phyloP scores from a whole-genome alignment of 345 rosid genomes.

The Arabis alpina region DNA sequence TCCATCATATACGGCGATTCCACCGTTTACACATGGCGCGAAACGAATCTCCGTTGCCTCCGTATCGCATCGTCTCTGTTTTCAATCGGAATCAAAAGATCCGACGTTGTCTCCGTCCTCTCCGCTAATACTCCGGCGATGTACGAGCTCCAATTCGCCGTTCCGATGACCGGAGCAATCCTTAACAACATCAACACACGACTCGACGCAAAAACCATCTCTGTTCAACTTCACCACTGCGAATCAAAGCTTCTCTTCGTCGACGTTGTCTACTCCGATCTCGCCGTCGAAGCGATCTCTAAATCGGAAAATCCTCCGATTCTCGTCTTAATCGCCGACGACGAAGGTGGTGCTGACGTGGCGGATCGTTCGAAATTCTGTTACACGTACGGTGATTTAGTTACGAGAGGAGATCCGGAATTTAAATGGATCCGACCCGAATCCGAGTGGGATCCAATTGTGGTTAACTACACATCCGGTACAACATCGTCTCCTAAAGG shows the following conservation, averaged over 20 bases:
- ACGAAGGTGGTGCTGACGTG: constrained; percentile 35
- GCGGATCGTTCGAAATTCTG: constrained; percentile 36
- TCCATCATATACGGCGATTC: constrained; percentile 49
- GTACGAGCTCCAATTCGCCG: constrained; percentile 92
- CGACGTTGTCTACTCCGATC: constrained; percentile 50
- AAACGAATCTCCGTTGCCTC: constrained; percentile 64
- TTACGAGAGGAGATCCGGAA: constrained; percentile 54
- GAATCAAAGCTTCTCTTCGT: constrained; percentile 73
- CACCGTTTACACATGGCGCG: constrained; percentile 53
- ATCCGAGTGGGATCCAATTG: constrained; percentile 71
- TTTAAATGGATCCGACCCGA: constrained; percentile 61
- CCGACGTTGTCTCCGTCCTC: constrained; percentile 67
- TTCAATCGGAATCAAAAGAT: constrained; percentile 51
- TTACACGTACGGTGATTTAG: constrained; percentile 55
- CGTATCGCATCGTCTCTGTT: constrained; percentile 57
- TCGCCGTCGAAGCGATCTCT: constrained; percentile 59
- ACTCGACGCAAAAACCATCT: constrained; percentile 73
- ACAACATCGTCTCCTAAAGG: constrained; percentile 91
- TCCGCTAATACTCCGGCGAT: constrained; percentile 72
- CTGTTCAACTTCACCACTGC: constrained; percentile 64
- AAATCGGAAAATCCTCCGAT: constrained; percentile 49
- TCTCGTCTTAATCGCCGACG: constrained; percentile 58
- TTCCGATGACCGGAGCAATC: constrained; percentile 79
- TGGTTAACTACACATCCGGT: constrained; percentile 82
- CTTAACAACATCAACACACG: constrained; percentile 84